Percentiles rank a stretch among this genome's conserved stretches.
phyloP scores from a whole-genome alignment of 176 grass and related monocot species.

The Typha latifolia region DNA sequence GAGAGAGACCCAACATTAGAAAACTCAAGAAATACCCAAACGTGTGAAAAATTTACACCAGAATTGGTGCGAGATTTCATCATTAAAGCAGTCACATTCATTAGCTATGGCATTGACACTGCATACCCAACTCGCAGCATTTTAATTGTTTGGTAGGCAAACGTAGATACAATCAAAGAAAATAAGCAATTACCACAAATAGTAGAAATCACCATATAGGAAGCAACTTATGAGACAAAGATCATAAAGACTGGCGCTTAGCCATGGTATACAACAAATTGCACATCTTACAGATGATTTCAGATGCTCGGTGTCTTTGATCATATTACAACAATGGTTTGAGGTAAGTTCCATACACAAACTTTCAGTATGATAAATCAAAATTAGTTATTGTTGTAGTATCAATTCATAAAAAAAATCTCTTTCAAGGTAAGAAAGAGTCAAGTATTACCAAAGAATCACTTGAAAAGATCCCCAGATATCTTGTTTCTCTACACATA shows the following conservation, averaged over 20 bases:
- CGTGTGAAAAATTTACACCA: no score
- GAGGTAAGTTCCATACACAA: neutral
- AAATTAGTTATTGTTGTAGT: neutral
- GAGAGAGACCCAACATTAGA: no score
- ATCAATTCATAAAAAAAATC: neutral
- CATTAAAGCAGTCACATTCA: no score
- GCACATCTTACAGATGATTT: no score
- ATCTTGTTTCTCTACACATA: neutral
- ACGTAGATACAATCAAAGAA: neutral
- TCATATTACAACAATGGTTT: constrained; percentile 26
- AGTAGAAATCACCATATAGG: neutral
- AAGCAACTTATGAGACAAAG: no score
- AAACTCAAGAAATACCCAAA: no score
- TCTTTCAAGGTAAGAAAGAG: neutral
- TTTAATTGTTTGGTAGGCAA: no score
- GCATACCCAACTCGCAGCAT: no score
- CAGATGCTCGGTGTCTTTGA: neutral
- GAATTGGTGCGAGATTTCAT: no score
- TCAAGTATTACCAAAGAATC: neutral
- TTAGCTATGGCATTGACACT: no score
- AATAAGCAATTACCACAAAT: neutral
- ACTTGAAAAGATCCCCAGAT: neutral
- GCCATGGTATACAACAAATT: no score
- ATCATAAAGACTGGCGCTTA: no score
- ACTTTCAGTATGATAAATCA: neutral